Evolutionary conservation across 2,329 filamentous ascomycete species (phyloP), one percentile per base, ranked within the genome.

Genomic region (Aspergillus piperis): DNA sequence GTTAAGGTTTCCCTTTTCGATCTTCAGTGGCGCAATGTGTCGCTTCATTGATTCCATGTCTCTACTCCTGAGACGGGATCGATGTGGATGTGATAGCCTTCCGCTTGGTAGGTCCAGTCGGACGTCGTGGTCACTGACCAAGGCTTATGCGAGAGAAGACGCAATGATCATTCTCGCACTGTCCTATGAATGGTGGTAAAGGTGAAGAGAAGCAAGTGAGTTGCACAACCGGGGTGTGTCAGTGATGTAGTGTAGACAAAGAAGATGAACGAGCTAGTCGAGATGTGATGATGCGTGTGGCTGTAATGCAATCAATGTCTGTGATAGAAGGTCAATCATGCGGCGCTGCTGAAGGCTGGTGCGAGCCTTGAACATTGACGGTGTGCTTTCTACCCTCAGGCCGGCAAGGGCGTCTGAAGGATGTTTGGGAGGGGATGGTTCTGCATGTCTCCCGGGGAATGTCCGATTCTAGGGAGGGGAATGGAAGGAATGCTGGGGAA

Each of bases 21-120:
- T 72, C 62, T 77, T 75, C 61, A 77, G 71, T 44, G 75, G 75
- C 55, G 74, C 72, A 61, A 77, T 71, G 53, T 75, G 70, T 59
- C 70, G 67, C 67, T 70, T 74, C 62, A 71, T 72, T 64, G 71
- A 62, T 65, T 71, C 71, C 71, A 75, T 75, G 41, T 66, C 67
- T 70, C 65, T 61, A 57, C 56, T 36, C 41, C 50, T 17, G 44
- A 8, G 21, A 27, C 42, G 15, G 23, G 38, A 62, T 41, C 47
- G 52, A 53, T 47, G 42, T 38, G 11, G 25, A 41, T 23, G 38
- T 23, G 32, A 50, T 44, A 38, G 52, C 19, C n/a, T 32, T 38
- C 47, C 17, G 17, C 23, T 56, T 30, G 21, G 21, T 56, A 42
- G 54, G 57, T 50, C 55, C 54, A 53, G 53, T 57, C 55, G 55